A percentile compares a stretch with the other conserved stretches of the same genome.
Conservation (phyloP, 441 rosid genomes). For the Croton laevigatus region DNA sequence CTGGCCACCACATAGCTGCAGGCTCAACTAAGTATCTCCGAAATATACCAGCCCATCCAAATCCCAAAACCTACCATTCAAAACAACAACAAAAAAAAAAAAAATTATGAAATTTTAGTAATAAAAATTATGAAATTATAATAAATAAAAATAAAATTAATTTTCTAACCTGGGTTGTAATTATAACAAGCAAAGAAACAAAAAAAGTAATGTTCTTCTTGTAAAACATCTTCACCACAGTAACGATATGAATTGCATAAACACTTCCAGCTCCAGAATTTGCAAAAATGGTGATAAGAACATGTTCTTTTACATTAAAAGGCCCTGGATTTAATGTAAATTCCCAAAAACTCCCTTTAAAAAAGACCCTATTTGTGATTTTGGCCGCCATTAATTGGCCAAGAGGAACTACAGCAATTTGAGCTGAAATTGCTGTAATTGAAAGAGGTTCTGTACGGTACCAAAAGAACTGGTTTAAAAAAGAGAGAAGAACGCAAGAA, state of each 20-base stretch:
- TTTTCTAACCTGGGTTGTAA: constrained; percentile 73
- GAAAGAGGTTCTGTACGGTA: constrained; percentile 86
- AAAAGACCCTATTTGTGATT: constrained; percentile 59
- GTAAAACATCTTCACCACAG: constrained; percentile 82
- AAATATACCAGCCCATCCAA: constrained; percentile 97
- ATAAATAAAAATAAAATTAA: background rate
- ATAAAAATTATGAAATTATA: background rate
- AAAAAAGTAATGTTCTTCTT: constrained; percentile 71
- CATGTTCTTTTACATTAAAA: constrained; percentile 92
- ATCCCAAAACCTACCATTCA: constrained; percentile 84
- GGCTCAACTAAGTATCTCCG: constrained; percentile 85
- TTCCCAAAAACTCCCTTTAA: constrained; percentile 62
- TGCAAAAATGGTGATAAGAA: constrained; percentile 83
- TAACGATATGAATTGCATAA: constrained; percentile 79
- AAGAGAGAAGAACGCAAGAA: constrained; percentile 66
- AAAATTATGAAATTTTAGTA: too few relatives aligned
- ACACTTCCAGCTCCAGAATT: constrained; percentile 95
- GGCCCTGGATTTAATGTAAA: constrained; percentile 91
- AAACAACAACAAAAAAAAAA: constrained; percentile 15
- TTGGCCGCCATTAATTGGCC: constrained; percentile 85
- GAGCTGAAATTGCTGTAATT: constrained; percentile 92
- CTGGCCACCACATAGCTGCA: constrained; percentile 99
- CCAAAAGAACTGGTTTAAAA: constrained; percentile 93
- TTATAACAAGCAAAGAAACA: constrained; percentile 69
- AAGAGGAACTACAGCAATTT: constrained; percentile 85